phyloP scores from a whole-genome alignment of 2,329 filamentous ascomycete species.

The Fusarium subtropicale region DNA sequence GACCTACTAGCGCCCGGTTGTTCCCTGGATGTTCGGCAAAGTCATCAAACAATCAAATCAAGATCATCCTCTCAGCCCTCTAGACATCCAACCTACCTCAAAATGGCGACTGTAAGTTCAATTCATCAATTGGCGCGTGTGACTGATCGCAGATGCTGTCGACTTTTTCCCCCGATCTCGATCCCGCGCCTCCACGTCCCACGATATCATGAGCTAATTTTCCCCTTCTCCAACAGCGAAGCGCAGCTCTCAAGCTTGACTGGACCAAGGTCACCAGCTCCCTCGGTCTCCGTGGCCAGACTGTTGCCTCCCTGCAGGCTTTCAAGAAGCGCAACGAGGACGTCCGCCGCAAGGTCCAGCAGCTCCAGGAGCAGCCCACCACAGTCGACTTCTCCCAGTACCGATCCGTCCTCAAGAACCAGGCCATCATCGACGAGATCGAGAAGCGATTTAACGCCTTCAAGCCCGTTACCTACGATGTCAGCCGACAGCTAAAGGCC shows the following conservation, averaged over 20 bases:
- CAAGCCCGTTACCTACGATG: conserved; percentile 94
- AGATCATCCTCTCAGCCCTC: conserved; percentile 64
- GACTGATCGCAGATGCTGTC: conserved; percentile 34
- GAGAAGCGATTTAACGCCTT: conserved; percentile 94
- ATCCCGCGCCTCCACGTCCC: conserved; percentile 34
- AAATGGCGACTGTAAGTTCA: conserved; percentile 76
- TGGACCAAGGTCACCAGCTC: conserved; percentile 95
- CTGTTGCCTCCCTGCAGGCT: conserved; percentile 86
- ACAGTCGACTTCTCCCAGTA: conserved; percentile 94
- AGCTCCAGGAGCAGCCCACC: conserved; percentile 85
- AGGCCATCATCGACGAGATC: conserved; percentile 93
- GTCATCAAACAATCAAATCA: conserved; percentile 57
- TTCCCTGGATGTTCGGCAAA: conserved; percentile 59
- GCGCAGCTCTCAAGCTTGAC: conserved; percentile 99
- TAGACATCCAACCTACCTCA: conserved; percentile 62
- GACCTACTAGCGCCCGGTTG: conserved; percentile 46
- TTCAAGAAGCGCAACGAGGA: conserved; percentile 99
- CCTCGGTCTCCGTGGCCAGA: conserved; percentile 96
- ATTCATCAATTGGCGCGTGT: conserved; percentile 47
- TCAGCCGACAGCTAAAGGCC: conserved; percentile 93
- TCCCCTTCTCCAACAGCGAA: conserved; percentile 73
- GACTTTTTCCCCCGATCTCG: conserved; percentile 20
- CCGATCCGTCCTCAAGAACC: conserved; percentile 94
- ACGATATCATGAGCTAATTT: conserved; percentile 66
- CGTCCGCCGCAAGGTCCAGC: conserved; percentile 90